Percentiles rank a stretch among this genome's conserved stretches.
phyloP scores from a whole-genome alignment of 371 early-diverging fungal genomes.

The Actinomortierella wolfii region DNA sequence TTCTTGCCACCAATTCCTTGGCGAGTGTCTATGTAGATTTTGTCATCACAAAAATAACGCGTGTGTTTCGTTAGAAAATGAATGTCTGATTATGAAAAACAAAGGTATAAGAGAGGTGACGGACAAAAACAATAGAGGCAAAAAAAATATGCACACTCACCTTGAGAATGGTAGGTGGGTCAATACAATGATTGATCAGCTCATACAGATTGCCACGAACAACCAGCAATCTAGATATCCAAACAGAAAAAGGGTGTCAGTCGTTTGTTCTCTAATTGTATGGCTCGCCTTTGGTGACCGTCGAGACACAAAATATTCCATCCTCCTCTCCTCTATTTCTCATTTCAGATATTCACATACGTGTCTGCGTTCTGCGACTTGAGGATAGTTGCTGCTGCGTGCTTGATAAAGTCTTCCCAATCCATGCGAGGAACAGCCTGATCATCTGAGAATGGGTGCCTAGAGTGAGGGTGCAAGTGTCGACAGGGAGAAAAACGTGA shows the following conservation, averaged over 20 bases:
- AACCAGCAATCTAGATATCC: constrained; percentile 59
- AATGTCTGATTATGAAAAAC: too few relatives aligned
- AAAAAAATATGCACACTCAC: too few relatives aligned
- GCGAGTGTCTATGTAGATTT: constrained; percentile 61
- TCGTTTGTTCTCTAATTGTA: too few relatives aligned
- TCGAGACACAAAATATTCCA: too few relatives aligned
- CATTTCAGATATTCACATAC: constrained; percentile 30
- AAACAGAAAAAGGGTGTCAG: not conserved
- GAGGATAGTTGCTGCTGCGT: constrained; percentile 73
- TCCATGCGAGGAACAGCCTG: constrained; percentile 76
- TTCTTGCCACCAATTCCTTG: constrained; percentile 66
- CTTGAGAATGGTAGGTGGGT: constrained; percentile 81
- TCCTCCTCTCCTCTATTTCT: not conserved
- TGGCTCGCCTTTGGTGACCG: too few relatives aligned
- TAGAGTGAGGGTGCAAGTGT: not conserved
- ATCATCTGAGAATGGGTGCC: constrained; percentile 58
- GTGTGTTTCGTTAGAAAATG: too few relatives aligned
- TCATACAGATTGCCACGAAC: constrained; percentile 87
- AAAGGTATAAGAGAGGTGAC: too few relatives aligned
- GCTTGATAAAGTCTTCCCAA: constrained; percentile 86
- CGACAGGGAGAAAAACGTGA: too few relatives aligned
- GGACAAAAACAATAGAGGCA: too few relatives aligned
- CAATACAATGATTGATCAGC: constrained; percentile 89
- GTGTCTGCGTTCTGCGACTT: constrained; percentile 74
- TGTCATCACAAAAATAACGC: constrained; percentile 17